Percentiles rank a stretch among this genome's conserved stretches.
phyloP scores from a whole-genome alignment of 805 yeast species.

The Pichia occidentalis region DNA sequence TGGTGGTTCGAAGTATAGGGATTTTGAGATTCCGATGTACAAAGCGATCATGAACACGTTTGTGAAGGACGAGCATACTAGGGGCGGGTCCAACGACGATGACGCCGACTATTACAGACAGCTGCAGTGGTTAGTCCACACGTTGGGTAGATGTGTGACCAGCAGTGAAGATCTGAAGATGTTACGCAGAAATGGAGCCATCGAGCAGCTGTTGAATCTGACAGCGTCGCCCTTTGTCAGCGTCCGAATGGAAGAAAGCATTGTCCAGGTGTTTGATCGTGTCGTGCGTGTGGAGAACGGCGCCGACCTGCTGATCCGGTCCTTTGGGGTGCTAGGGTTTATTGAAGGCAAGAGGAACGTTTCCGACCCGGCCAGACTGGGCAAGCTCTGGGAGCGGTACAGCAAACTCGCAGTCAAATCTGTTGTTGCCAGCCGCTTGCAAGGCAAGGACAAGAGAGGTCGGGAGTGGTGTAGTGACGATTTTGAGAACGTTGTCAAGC shows the following conservation, averaged over 20 bases:
- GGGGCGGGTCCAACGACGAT: conserved; percentile 20
- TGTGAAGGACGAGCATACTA: conserved; percentile 22
- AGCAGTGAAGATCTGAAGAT: conserved; percentile 46
- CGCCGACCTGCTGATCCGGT: conserved; percentile 49
- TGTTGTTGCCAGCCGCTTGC: conserved; percentile 32
- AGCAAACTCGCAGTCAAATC: conserved; percentile 31
- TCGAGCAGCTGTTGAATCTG: conserved; percentile 63
- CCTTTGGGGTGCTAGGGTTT: conserved; percentile 42
- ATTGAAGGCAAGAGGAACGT: conserved; percentile 27
- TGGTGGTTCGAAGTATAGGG: conserved; percentile 41
- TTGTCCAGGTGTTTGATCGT: conserved; percentile 39
- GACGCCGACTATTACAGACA: conserved; percentile 51
- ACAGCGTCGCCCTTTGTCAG: conserved; percentile 44
- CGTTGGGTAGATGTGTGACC: conserved; percentile 41
- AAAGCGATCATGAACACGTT: conserved; percentile 31
- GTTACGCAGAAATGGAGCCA: conserved; percentile 45
- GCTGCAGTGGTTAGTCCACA: conserved; percentile 57
- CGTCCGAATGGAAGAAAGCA: conserved; percentile 33
- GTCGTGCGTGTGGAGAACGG: conserved; percentile 52
- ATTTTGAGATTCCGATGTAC: conserved; percentile 41
- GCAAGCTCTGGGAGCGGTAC: conserved; percentile 1
- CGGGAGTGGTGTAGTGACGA: conserved; percentile 58
- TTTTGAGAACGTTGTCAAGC: conserved; percentile 38
- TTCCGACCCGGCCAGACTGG: background rate
- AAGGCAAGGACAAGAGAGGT: conserved; percentile 44